These are phyloP conservation scores for Cyclotella atomus DNA, from an alignment of 108 stramenopile species.

Conservation along the genomic window DNA sequence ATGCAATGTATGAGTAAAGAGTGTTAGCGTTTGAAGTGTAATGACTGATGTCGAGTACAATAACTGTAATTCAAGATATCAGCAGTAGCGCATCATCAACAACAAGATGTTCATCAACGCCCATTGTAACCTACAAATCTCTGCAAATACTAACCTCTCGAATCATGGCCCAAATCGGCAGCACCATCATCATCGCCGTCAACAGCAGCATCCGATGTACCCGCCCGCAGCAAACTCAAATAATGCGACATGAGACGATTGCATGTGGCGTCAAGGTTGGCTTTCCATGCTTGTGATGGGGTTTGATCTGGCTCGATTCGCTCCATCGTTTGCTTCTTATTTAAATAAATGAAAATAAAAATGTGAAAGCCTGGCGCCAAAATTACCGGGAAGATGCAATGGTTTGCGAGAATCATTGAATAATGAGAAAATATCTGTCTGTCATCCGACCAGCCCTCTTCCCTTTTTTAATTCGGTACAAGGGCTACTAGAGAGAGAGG, in stretches of 20 bases:
- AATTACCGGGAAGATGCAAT: too few relatives aligned
- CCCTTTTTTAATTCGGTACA: background rate
- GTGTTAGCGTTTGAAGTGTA: background rate
- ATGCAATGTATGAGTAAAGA: too few relatives aligned
- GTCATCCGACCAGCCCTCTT: background rate
- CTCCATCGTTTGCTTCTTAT: conserved; percentile 58
- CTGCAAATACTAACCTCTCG: conserved; percentile 15
- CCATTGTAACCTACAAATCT: too few relatives aligned
- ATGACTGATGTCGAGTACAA: background rate
- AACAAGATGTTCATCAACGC: too few relatives aligned
- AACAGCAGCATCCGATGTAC: conserved; percentile 55
- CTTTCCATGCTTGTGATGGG: conserved; percentile 79
- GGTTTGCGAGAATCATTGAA: background rate
- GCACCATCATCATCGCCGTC: background rate
- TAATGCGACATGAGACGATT: conserved; percentile 88
- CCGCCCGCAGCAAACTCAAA: conserved; percentile 73
- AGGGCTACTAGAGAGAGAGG: too few relatives aligned
- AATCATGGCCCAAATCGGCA: conserved; percentile 26
- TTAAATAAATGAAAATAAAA: background rate
- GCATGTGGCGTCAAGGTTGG: conserved; percentile 79
- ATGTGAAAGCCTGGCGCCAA: background rate
- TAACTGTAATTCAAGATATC: background rate
- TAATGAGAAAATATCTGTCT: background rate
- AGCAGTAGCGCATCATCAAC: background rate
- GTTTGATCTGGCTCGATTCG: conserved; percentile 70